These are phyloP conservation scores for Chrysanthemum makinoi DNA, from an alignment of 129 eudicot genomes.

Conservation along the genomic window DNA sequence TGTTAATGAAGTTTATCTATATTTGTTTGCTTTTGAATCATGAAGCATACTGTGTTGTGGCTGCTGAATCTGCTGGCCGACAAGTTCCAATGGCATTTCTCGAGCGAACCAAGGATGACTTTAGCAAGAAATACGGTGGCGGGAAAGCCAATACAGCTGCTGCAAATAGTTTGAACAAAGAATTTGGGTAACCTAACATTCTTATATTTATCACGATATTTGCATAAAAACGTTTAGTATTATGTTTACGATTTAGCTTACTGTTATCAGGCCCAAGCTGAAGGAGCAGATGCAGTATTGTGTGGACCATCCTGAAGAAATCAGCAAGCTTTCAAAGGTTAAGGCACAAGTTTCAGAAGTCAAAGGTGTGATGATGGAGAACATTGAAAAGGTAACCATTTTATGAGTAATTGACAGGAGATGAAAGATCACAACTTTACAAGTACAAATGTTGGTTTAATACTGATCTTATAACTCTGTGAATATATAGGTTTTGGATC, in stretches of 20 bases:
- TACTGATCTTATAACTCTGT: slow-evolving; percentile 17
- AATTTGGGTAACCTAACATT: slow-evolving; percentile 50
- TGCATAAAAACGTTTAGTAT: neutral
- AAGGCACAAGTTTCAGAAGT: slow-evolving; percentile 88
- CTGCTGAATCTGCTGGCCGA: slow-evolving; percentile 56
- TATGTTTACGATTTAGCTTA: neutral
- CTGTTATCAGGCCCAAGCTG: slow-evolving; percentile 56
- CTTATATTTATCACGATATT: neutral
- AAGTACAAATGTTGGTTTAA: neutral
- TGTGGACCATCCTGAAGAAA: slow-evolving; percentile 79
- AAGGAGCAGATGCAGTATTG: slow-evolving; percentile 84
- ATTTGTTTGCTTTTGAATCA: slow-evolving; percentile 7
- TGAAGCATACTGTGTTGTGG: slow-evolving; percentile 48
- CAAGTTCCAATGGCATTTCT: slow-evolving; percentile 59
- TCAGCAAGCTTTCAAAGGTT: slow-evolving; percentile 76
- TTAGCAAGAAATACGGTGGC: slow-evolving; percentile 51
- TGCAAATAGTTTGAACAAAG: slow-evolving; percentile 55
- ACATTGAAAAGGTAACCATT: slow-evolving; percentile 66
- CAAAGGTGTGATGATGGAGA: slow-evolving; percentile 92
- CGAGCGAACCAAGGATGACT: slow-evolving; percentile 57
- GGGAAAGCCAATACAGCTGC: slow-evolving; percentile 56
- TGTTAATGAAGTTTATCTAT: neutral
- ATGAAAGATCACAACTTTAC: neutral
- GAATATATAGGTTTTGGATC: slow-evolving; percentile 64
- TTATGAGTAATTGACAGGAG: neutral